Base-by-base conservation (phyloP, 306 rosid genomes). In the Canavalia gladiata region DNA sequence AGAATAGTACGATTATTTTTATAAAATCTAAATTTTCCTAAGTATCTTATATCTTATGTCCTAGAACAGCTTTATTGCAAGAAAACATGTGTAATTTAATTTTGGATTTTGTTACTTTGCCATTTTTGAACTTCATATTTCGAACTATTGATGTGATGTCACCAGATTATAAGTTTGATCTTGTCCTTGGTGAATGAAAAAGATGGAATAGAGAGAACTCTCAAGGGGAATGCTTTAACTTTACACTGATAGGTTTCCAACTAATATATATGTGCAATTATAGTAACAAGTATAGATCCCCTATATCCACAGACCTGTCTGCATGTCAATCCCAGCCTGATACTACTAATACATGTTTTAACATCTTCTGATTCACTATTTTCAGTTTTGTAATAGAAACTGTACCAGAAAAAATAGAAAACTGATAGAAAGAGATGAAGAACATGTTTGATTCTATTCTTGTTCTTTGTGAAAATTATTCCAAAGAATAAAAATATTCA, bases 111-210 rank as follows among this genome's bases (percentile, higher is more conserved):
- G 10, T 60, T 42, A 34, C 30, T 72, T 18, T 66, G 3, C 25
- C 11, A 7, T 3, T 49, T 37, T 46, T 73, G 55, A 55, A 62
- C 8, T 66, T 63, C 41, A 43, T 6, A 73, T 45, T 12, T 65
- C 69, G 41, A 42, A n/a, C n/a, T 33, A 35, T 71, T 30, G 42
- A 18, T 18, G 25, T 18, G 25, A 51, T 12, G 29, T 72, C 47
- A 62, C n/a, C 6, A 11, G 13, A 29, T 81, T 29, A 47, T 49
- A 34, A 45, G 50, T 80, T 69, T 37, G 63, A 60, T 72, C 73
- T 80, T 80, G 28, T 72, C 46, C 78, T 47, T 34, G 60, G 30
- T 35, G 69, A 59, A 57, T 57, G 70, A 69, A 46, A 45, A 66
- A 69, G 50, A 69, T 6, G 58, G 34, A 34, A 43, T 30, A 43